phyloP scores from a whole-genome alignment of 305 asterid species.

The Fraxinus nigra region DNA sequence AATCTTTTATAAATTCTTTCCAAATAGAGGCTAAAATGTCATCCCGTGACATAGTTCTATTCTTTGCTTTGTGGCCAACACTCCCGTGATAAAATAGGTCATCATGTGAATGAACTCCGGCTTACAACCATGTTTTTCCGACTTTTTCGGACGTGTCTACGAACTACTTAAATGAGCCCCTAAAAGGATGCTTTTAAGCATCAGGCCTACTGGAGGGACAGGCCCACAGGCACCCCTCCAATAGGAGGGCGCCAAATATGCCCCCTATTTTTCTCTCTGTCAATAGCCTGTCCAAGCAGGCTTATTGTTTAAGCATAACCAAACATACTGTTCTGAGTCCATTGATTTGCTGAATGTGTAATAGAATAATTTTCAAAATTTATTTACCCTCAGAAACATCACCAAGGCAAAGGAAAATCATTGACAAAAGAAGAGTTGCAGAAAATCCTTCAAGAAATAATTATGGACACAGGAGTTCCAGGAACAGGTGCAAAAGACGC shows the following conservation, averaged over 20 bases:
- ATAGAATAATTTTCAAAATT: neutral
- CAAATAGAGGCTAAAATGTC: neutral
- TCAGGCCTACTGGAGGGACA: too few relatives aligned
- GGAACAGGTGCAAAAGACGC: slow-evolving; percentile 64
- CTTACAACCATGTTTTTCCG: too few relatives aligned
- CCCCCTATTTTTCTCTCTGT: too few relatives aligned
- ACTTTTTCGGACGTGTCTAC: too few relatives aligned
- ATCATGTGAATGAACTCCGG: too few relatives aligned
- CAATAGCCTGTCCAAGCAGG: too few relatives aligned
- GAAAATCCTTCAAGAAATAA: slow-evolving; percentile 53
- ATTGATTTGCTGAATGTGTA: neutral
- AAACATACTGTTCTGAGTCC: neutral
- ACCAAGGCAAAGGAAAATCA: slow-evolving; percentile 38
- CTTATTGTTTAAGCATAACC: neutral
- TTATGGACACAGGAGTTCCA: slow-evolving; percentile 51
- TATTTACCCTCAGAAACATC: slow-evolving; percentile 48
- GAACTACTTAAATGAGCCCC: neutral
- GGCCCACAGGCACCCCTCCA: too few relatives aligned
- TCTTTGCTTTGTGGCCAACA: neutral
- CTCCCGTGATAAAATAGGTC: neutral
- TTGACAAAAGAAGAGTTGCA: slow-evolving; percentile 56
- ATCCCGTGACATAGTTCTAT: neutral
- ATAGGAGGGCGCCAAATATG: too few relatives aligned
- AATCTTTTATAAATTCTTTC: too few relatives aligned
- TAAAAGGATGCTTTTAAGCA: neutral